These are phyloP conservation scores for Paraphaeosphaeria minitans DNA, from an alignment of 2,329 filamentous ascomycete species.

Conservation along the genomic window DNA sequence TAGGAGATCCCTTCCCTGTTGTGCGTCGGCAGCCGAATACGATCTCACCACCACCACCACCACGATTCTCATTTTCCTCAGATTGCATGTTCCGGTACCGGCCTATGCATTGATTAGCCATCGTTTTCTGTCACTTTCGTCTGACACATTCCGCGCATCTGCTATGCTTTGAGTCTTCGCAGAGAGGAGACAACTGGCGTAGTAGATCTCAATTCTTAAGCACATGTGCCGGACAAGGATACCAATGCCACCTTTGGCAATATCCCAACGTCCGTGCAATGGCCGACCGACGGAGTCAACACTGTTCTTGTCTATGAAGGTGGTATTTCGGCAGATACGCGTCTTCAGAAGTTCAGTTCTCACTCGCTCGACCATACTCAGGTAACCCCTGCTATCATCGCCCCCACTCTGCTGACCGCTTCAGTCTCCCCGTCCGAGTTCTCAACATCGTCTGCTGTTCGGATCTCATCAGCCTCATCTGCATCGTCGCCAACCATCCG, in stretches of 20 bases:
- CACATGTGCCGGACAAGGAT: background rate
- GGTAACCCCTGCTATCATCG: background rate
- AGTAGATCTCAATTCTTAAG: background rate
- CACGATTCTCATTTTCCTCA: background rate
- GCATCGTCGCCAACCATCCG: background rate
- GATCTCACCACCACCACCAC: slow-evolving; percentile 13
- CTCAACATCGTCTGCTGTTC: background rate
- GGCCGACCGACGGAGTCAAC: background rate
- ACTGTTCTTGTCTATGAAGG: background rate
- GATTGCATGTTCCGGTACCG: background rate
- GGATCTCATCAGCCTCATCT: background rate
- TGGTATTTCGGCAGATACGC: background rate
- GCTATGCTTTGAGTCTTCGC: background rate
- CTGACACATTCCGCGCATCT: background rate
- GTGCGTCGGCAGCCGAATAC: slow-evolving; percentile 19
- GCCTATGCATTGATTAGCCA: background rate
- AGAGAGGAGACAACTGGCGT: background rate
- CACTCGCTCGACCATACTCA: background rate
- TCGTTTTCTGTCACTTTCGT: background rate
- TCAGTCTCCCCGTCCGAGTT: background rate
- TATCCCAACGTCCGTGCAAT: background rate
- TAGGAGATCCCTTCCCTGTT: slow-evolving; percentile 3
- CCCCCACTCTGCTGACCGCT: background rate
- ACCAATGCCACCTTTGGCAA: background rate
- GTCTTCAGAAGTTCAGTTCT: background rate